Base-by-base conservation (phyloP, 352 stramenopile genomes). In the Phytophthora pini region DNA sequence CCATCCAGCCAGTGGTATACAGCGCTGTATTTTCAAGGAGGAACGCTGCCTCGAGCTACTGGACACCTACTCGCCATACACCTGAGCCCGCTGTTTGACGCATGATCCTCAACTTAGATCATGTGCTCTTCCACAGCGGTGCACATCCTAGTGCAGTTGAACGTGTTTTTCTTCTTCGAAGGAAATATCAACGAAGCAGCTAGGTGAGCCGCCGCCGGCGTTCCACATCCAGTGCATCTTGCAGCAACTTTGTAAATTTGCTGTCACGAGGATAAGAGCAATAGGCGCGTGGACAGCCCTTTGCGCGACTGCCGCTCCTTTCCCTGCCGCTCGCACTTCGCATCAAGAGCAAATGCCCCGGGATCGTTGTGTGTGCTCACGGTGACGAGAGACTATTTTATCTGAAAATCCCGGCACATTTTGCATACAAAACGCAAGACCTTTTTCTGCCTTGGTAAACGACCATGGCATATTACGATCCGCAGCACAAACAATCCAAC, bases 321-420 rank as follows among this genome's bases (percentile, higher is more conserved):
- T 74, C 49, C 65, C 31, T 70, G 51, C 65, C 60, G 45, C 40
- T 65, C 60, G 36, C 59, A 69, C 60, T 65, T 70, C 39, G 36
- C 8, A 74, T 69, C 46, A 60, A 66, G 36, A 12, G 58, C 49
- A 62, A 60, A 65, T 64, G 29, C 46, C 31, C 3, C 11, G 26
- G 36, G 47, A 73, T 71, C 38, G 43, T 20, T 12, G 11, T 36
- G 24, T 34, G 32, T 29, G 31, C 34, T 48, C 22, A 49, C 12
- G 2, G 26, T 62, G 52, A 67, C 59, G 43, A 54, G 34, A 48
- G 27, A 31, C 38, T 24, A 41, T 27, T 24, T 20, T 12, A 27
- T 36, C 13, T 31, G 38, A 73, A 66, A 74, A 74, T 55, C 38
- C 34, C 41, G 34, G 39, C 46, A 74, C 53, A 74, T 70, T 74